Conservation (phyloP, 2,329 filamentous ascomycete genomes). For the Pestalotiopsis sp. region DNA sequence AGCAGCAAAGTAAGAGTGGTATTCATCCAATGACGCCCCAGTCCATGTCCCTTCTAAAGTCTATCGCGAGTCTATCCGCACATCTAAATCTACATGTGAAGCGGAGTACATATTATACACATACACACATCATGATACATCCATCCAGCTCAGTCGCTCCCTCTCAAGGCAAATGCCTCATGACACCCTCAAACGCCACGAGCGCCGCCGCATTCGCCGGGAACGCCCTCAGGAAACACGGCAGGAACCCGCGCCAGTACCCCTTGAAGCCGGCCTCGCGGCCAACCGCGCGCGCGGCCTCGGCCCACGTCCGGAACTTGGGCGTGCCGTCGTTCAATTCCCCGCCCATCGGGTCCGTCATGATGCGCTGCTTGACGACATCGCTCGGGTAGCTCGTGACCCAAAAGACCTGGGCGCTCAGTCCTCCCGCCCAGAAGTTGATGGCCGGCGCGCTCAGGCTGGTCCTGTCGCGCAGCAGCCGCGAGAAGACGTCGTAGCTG, state of each 20-base stretch:
- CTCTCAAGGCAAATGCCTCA: constrained; percentile 68
- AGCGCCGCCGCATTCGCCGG: constrained; percentile 94
- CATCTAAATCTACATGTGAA: neutral
- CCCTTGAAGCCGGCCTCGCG: constrained; percentile 75
- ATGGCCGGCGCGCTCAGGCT: constrained; percentile 74
- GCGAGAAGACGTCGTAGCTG: constrained; percentile 85
- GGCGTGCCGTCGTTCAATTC: constrained; percentile 67
- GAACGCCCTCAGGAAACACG: constrained; percentile 91
- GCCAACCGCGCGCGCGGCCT: constrained; percentile 79
- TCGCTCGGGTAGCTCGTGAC: constrained; percentile 88
- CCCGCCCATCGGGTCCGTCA: constrained; percentile 89
- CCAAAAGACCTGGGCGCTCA: constrained; percentile 96
- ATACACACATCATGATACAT: constrained; percentile 76
- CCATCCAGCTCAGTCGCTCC: too few species aligned
- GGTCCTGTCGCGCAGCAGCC: constrained; percentile 68
- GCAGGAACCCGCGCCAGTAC: constrained; percentile 92
- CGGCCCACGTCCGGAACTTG: constrained; percentile 75
- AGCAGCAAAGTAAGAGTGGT: neutral
- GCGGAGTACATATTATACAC: constrained; percentile 36
- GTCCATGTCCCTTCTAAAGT: constrained; percentile 1
- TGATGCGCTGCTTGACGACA: constrained; percentile 93
- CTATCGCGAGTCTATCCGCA: constrained; percentile 2
- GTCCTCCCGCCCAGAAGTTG: constrained; percentile 96
- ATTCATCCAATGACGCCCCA: neutral
- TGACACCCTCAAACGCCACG: constrained; percentile 90